phyloP scores from a whole-genome alignment of 495 filamentous ascomycete species.

The Annulohypoxylon nitens region DNA sequence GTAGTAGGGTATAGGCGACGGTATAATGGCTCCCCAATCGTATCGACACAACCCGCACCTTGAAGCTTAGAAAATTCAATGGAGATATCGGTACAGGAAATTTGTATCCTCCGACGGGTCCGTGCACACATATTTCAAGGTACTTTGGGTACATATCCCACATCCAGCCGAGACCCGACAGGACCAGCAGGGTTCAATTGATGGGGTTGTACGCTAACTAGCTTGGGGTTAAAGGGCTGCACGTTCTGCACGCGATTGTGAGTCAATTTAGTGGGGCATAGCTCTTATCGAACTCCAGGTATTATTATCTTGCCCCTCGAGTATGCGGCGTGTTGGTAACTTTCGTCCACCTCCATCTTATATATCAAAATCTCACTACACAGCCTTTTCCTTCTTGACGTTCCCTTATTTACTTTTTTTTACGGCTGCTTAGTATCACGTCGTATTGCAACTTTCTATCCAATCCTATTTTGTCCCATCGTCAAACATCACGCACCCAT shows the following conservation, averaged over 20 bases:
- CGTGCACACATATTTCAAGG: not conserved
- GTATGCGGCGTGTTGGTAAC: not conserved
- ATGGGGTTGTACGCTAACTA: not conserved
- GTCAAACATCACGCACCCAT: not conserved
- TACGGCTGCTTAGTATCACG: not conserved
- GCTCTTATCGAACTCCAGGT: conserved; percentile 6
- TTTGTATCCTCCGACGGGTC: conserved; percentile 45
- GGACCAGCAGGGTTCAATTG: not conserved
- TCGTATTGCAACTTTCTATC: not conserved
- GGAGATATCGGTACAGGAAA: conserved; percentile 47
- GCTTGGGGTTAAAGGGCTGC: not conserved
- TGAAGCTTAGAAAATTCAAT: conserved; percentile 43
- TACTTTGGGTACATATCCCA: not conserved
- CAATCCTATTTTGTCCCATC: not conserved
- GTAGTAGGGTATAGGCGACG: not conserved
- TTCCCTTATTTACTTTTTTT: not conserved
- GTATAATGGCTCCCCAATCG: conserved; percentile 1
- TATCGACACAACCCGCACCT: conserved; percentile 5
- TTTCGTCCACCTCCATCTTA: not conserved
- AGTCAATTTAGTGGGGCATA: conserved; percentile 17
- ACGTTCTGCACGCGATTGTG: not conserved
- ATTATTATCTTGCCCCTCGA: not conserved
- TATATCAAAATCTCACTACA: not conserved
- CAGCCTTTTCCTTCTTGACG: not conserved
- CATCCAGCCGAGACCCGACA: not conserved